Evolutionary conservation across 768 basidiomycete genomes (phyloP).

Genomic region (Hydnum rufescens): DNA sequence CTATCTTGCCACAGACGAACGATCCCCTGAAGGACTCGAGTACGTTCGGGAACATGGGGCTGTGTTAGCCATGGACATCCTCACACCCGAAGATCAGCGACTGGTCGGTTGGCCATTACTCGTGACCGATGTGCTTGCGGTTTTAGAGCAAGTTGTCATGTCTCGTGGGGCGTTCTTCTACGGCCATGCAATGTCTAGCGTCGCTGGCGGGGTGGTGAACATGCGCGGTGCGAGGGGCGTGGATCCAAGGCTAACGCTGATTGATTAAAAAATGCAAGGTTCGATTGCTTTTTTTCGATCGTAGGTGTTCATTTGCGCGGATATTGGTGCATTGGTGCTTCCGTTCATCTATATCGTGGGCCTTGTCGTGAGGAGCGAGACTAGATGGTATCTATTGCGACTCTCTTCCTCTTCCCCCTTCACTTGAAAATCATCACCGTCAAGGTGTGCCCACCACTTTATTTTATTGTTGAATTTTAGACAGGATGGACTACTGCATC

Average conservation of each 20-base stretch:
- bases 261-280: too few species aligned
- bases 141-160: conserved; percentile 25
- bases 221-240: conserved; percentile 21
- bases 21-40: conserved; percentile 8
- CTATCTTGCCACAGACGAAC: conserved; percentile 14
- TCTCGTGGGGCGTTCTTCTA: conserved; percentile 21
- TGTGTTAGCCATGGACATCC: conserved; percentile 10
- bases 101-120: conserved; percentile 25
- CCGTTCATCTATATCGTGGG: too few species aligned
- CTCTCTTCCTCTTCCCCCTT: too few species aligned
- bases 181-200: conserved; percentile 21
- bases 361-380: too few species aligned
- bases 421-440: too few species aligned
- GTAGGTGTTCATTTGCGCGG: too few species aligned
- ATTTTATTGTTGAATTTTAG: too few species aligned
- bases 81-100: conserved; percentile 13
- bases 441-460: too few species aligned
- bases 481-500: too few species aligned
- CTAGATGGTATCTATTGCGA: too few species aligned
- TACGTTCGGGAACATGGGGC: conserved; percentile 10
- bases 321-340: too few species aligned
- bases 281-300: too few species aligned
- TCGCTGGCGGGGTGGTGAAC: conserved; percentile 23
- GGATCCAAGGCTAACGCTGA: conserved; percentile 19
- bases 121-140: conserved; percentile 24